Percentiles rank a stretch among this genome's conserved stretches.
phyloP scores from a whole-genome alignment of 176 grass and related monocot species.

The Tillandsia leiboldiana region DNA sequence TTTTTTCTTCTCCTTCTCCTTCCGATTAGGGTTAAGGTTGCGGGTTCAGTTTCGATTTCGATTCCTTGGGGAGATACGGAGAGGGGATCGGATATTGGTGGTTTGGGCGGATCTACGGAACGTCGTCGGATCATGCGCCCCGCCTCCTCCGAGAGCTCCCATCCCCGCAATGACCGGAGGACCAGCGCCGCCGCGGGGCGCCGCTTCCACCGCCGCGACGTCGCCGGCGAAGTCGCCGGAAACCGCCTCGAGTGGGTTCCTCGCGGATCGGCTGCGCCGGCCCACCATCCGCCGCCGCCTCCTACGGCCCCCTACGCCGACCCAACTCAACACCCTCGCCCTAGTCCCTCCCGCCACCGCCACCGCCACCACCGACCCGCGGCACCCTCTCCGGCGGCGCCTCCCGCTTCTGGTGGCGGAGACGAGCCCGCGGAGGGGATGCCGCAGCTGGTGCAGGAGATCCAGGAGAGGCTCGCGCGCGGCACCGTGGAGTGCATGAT shows the following conservation, averaged over 20 bases:
- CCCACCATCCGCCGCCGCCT: constrained; percentile 2
- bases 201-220: constrained; percentile 23
- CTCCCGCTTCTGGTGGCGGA: not conserved
- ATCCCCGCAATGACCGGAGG: constrained; percentile 1
- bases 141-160: not conserved
- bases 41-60: not conserved
- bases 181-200: constrained; percentile 18
- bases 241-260: constrained; percentile 46
- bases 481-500: constrained; percentile 97
- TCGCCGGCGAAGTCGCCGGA: constrained; percentile 3
- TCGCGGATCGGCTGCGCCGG: constrained; percentile 13
- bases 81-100: not conserved
- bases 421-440: constrained; percentile 12
- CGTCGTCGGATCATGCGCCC: constrained; percentile 5
- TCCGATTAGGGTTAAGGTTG: not conserved
- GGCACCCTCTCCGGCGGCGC: not conserved
- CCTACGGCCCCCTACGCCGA: not conserved
- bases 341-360: constrained; percentile 7
- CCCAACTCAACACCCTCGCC: not conserved
- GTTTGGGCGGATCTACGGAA: not conserved
- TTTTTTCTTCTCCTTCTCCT: not conserved
- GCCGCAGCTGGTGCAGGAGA: constrained; percentile 96
- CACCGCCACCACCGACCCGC: not conserved
- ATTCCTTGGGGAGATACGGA: not conserved
- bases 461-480: constrained; percentile 69